These are phyloP conservation scores for Immersiella caudata DNA, from an alignment of 495 filamentous ascomycete species.

Conservation along the genomic window DNA sequence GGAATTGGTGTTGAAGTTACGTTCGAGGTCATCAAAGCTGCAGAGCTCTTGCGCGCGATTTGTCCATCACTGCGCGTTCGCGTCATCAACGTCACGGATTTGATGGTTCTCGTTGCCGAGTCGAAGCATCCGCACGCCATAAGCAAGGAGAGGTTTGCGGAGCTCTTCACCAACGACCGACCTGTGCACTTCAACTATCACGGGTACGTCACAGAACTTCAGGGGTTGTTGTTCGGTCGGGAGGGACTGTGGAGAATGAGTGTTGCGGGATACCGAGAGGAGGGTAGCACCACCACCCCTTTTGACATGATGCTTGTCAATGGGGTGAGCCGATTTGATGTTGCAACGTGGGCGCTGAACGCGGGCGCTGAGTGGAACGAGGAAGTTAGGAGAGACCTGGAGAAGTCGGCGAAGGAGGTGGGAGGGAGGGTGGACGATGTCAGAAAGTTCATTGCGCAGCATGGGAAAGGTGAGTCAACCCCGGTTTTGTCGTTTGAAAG, in stretches of 20 bases:
- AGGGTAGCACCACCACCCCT: constrained; percentile 72
- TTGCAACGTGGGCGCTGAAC: constrained; percentile 59
- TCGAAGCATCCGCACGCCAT: constrained; percentile 66
- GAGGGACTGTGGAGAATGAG: constrained; percentile 52
- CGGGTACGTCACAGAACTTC: constrained; percentile 65
- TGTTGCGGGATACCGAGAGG: constrained; percentile 68
- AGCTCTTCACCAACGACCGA: constrained; percentile 63
- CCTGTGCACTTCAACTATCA: constrained; percentile 74
- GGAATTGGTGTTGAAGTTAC: constrained; percentile 73
- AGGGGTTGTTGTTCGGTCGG: constrained; percentile 66
- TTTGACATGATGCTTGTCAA: constrained; percentile 78
- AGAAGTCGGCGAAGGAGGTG: constrained; percentile 52
- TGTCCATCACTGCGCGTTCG: constrained; percentile 60
- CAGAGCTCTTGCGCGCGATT: constrained; percentile 57
- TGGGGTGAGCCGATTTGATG: constrained; percentile 62
- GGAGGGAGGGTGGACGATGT: constrained; percentile 53
- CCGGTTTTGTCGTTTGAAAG: background rate
- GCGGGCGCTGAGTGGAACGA: constrained; percentile 43
- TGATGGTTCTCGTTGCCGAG: constrained; percentile 66
- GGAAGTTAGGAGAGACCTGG: constrained; percentile 51
- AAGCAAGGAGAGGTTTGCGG: constrained; percentile 53
- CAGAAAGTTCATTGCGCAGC: constrained; percentile 57
- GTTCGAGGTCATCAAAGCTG: constrained; percentile 70
- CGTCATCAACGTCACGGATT: constrained; percentile 73
- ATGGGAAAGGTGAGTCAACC: constrained; percentile 46